Evolutionary conservation across 2,329 filamentous ascomycete genomes (phyloP).

Genomic region (Cladosporium oxysporum): DNA sequence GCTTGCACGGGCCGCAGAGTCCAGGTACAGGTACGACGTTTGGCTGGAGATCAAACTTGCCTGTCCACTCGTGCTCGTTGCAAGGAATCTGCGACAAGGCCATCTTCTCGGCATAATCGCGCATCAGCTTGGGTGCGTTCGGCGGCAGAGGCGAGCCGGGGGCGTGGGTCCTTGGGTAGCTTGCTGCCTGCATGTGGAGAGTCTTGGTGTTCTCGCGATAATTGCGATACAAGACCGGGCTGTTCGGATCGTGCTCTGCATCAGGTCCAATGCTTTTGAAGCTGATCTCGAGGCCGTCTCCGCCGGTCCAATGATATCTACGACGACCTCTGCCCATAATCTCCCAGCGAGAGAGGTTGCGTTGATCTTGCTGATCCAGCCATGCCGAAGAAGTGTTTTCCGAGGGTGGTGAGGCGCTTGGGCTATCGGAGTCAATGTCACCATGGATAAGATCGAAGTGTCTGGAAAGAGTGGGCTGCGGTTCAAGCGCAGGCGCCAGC

Average conservation of each 20-base stretch:
- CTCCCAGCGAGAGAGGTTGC: slow-evolving; percentile 2
- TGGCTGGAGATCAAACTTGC: neutral
- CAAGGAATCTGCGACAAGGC: neutral
- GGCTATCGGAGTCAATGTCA: neutral
- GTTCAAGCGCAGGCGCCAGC: neutral
- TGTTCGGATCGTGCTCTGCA: slow-evolving; percentile 31
- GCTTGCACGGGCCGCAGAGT: slow-evolving; percentile 9
- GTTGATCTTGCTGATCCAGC: neutral
- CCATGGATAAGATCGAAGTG: neutral
- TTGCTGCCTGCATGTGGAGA: slow-evolving; percentile 12
- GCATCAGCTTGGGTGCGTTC: slow-evolving; percentile 12
- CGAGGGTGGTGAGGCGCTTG: slow-evolving; percentile 22
- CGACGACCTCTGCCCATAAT: slow-evolving; percentile 12
- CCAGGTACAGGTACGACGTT: neutral
- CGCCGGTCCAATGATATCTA: slow-evolving; percentile 38
- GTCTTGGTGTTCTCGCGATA: slow-evolving; percentile 3
- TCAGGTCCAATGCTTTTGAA: slow-evolving; percentile 37
- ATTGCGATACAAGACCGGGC: slow-evolving; percentile 15
- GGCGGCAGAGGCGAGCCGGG: slow-evolving; percentile 7
- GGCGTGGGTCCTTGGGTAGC: neutral
- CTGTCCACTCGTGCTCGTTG: neutral
- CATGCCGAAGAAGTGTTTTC: slow-evolving; percentile 19
- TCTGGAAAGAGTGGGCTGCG: neutral
- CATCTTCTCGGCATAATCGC: slow-evolving; percentile 12
- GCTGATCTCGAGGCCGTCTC: slow-evolving; percentile 40